Evolutionary conservation across 2,329 filamentous ascomycete species (phyloP), one percentile per base, ranked within the genome.

Genomic region (Stemphylium lycopersici): DNA sequence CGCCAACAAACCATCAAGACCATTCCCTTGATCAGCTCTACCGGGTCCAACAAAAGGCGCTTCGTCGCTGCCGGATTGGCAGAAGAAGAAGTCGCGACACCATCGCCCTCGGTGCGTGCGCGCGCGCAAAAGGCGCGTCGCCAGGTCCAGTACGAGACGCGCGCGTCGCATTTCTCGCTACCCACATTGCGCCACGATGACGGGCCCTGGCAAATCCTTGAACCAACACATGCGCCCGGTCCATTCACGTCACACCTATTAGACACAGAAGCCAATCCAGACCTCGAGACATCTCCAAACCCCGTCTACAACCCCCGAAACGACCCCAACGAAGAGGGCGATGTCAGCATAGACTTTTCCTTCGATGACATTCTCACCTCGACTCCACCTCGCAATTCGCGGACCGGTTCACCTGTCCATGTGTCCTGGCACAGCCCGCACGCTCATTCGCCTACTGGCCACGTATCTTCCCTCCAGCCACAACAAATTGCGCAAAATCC

Each of bases 41-140:
- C 67, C 26, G 68, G 66, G 31, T 60, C 67, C 20, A 61, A 56
- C 37, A 73, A 73, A 63, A 68, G 65, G 59, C 68, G 70, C 39
- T 59, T 73, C 24, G 31, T 73, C 29, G 67, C 71, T 33, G 63
- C 59, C 6, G 67, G 66, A 8, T 44, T 54, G n/a, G 51, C 33
- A 22, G 57, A 57, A 11, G 56, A 53, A 41, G 58, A 61, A 32
- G 57, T 52, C 8, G 20, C 38, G n/a, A 56, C 62, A 16, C 59
- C 58, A 1, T 62, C 56, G 16, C 58, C 50, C 36, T 57, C 54
- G 16, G 36, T 36, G 41, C 50, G 57, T 39, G 54, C 47, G 33
- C 54, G 39, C 39, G 50, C 33, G 34, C 42, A 55, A 34, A 45
- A 41, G 42, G 41, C 46, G 50, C 50, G 51, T 57, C 55, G 45